phyloP scores from a whole-genome alignment of 495 filamentous ascomycete species.

The Hypoxylon crocopeplum region DNA sequence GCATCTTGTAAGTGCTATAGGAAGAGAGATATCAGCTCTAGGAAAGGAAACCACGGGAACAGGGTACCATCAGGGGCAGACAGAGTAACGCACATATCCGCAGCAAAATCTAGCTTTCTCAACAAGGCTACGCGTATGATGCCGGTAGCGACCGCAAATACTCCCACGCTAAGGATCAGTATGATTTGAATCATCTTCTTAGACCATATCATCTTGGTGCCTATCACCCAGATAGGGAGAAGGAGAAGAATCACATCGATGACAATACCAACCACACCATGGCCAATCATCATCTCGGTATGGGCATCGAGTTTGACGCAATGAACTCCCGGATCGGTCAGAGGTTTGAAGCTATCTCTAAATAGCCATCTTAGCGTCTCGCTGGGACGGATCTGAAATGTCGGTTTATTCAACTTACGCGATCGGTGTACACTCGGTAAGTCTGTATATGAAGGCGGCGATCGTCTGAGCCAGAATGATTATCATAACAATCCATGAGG shows the following conservation, averaged over 20 bases:
- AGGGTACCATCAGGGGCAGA: neutral
- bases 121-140: constrained; percentile 36
- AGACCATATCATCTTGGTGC: constrained; percentile 41
- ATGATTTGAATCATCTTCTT: constrained; percentile 40
- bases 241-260: constrained; percentile 38
- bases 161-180: constrained; percentile 40
- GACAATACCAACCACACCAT: constrained; percentile 33
- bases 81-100: constrained; percentile 25
- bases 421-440: constrained; percentile 34
- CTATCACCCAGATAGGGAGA: constrained; percentile 46
- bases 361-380: neutral
- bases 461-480: constrained; percentile 32
- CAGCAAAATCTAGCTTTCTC: constrained; percentile 12
- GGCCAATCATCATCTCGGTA: constrained; percentile 30
- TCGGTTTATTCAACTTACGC: constrained; percentile 15
- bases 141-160: constrained; percentile 40
- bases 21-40: neutral
- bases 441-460: constrained; percentile 23
- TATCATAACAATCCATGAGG: constrained; percentile 19
- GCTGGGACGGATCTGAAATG: neutral
- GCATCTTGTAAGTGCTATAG: constrained; percentile 35
- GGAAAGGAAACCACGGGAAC: neutral
- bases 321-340: constrained; percentile 3
- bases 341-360: constrained; percentile 22
- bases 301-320: constrained; percentile 20